These are phyloP conservation scores for Schwanniomyces vanrijiae DNA, from an alignment of 805 yeast species.

Conservation along the genomic window DNA sequence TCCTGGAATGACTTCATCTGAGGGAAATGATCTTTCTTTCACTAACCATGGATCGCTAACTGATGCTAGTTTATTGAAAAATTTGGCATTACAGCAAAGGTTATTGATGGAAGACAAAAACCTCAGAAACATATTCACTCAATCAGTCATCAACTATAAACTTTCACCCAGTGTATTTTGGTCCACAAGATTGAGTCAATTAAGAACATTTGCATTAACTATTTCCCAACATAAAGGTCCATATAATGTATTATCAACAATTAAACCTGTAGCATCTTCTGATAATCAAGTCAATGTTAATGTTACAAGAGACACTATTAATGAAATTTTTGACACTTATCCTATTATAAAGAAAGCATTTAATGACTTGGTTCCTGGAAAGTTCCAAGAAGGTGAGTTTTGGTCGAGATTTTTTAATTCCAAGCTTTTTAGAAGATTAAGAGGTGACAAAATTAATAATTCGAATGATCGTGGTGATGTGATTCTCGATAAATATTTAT, in stretches of 20 bases:
- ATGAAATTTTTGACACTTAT: slow-evolving; percentile 86
- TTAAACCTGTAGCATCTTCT: slow-evolving; percentile 88
- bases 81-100: slow-evolving; percentile 76
- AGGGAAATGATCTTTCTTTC: slow-evolving; percentile 17
- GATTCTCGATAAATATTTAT: slow-evolving; percentile 79
- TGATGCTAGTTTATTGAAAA: slow-evolving; percentile 56
- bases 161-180: slow-evolving; percentile 83
- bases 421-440: slow-evolving; percentile 76
- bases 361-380: slow-evolving; percentile 81
- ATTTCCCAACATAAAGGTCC: slow-evolving; percentile 87
- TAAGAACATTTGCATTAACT: slow-evolving; percentile 84
- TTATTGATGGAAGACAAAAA: slow-evolving; percentile 66
- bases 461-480: slow-evolving; percentile 79
- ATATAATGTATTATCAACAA: slow-evolving; percentile 89
- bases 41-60: slow-evolving; percentile 27
- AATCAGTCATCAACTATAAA: slow-evolving; percentile 77
- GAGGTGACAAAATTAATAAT: slow-evolving; percentile 81
- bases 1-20: slow-evolving; percentile 7
- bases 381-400: slow-evolving; percentile 84
- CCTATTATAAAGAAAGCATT: slow-evolving; percentile 90
- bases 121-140: slow-evolving; percentile 76
- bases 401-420: slow-evolving; percentile 97
- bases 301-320: slow-evolving; percentile 86
- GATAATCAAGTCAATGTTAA: slow-evolving; percentile 94
- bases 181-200: slow-evolving; percentile 74